Evolutionary conservation across 2,329 filamentous ascomycete species (phyloP).

Genomic region (Neofusicoccum sp.): DNA sequence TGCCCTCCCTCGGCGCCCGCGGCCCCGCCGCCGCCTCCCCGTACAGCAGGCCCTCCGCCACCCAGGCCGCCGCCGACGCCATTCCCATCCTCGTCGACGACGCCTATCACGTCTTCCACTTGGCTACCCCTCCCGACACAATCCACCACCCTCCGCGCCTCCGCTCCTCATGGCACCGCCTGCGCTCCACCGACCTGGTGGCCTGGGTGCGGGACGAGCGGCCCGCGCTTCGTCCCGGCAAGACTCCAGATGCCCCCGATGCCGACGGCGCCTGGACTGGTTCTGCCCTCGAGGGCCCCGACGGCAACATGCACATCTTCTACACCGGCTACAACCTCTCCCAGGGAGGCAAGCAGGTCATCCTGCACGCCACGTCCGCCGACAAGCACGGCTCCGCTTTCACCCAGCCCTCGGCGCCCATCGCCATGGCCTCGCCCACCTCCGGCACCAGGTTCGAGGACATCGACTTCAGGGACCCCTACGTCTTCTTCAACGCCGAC

Average conservation of each 20-base stretch:
- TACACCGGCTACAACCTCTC: conserved; percentile 39
- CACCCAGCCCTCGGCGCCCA: conserved; percentile 21
- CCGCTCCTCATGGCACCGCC: conserved; percentile 33
- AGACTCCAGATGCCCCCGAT: conserved; percentile 25
- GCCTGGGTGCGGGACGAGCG: conserved; percentile 31
- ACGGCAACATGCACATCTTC: conserved; percentile 37
- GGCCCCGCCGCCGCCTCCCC: not conserved
- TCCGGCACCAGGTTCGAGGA: conserved; percentile 30
- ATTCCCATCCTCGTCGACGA: conserved; percentile 38
- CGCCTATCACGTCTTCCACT: conserved; percentile 39
- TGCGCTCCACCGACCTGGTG: conserved; percentile 31
- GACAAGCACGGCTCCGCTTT: conserved; percentile 32
- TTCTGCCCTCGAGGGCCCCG: conserved; percentile 32
- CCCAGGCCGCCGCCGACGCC: conserved; percentile 36
- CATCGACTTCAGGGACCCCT: conserved; percentile 40
- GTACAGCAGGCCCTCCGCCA: conserved; percentile 28
- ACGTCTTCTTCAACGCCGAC: conserved; percentile 33
- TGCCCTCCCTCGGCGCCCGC: not conserved
- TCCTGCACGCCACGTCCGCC: conserved; percentile 29
- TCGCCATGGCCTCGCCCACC: conserved; percentile 25
- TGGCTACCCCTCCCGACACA: conserved; percentile 28
- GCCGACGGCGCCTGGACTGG: conserved; percentile 39
- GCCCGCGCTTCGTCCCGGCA: conserved; percentile 26
- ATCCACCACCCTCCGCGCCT: conserved; percentile 36
- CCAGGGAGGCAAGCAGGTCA: conserved; percentile 33